Base-by-base conservation (phyloP, 805 yeast species). In the Monosporozyma aerobia region DNA sequence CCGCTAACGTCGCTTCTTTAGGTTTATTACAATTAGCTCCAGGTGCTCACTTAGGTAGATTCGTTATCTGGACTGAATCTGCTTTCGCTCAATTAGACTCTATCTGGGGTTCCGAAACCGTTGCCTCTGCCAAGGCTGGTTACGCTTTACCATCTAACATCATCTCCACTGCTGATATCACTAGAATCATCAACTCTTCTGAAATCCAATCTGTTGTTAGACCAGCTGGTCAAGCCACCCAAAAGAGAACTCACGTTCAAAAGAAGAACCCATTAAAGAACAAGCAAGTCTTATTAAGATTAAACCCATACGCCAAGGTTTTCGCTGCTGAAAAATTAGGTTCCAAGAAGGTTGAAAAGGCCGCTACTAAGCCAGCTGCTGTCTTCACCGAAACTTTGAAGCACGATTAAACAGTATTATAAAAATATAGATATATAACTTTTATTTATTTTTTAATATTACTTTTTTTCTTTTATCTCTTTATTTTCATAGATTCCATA, bases 31-130 rank as follows among this genome's bases (percentile, higher is more conserved):
- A 92, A 82, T 87, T 94, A 73, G 99, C 99, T 70, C 99, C 99
- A 77, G 99, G 99, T 86, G 96, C 98, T 74, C 99, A 94, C 83
- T 81, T 94, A 72, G 99, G 99, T 82, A 90, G 99, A 85, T 94
- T 94, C 73, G 86, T 94, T 73, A 89, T 94, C 89, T 94, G 99
- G 99, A 90, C 99, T 73, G 96, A 90, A 82, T 80, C 89, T 74
- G 99, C 99, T 74, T 90, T 94, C 77, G 86, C 90, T 74, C 83
- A 90, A 71, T 83, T 94, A 73, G 99, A 94, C 83, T 80, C 90
- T 63, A 87, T 94, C 81, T 94, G 94, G 94, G 96, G 96, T 75
- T 82, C 96, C 63, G 95, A 86, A 73, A 73, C 90, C 69, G 82
- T 85, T 73, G 81, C 83, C 68, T 82, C 94, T 54, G 71, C 87